Conservation (phyloP, 331 rosid species). For the Quercus lobata region DNA sequence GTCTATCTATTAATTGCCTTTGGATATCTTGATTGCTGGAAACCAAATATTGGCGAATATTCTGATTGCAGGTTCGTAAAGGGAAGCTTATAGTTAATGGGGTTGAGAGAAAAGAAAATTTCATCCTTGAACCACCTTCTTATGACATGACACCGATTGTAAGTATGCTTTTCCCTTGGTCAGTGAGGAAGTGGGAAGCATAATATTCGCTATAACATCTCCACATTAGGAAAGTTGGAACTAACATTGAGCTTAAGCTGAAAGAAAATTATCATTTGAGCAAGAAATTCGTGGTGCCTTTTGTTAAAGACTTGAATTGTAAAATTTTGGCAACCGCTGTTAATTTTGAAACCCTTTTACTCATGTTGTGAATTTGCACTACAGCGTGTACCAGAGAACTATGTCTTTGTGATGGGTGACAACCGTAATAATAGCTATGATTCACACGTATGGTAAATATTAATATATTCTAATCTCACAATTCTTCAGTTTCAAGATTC, state of each 20-base stretch:
- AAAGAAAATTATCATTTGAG: background rate
- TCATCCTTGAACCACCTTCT: constrained; percentile 70
- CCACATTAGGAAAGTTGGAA: background rate
- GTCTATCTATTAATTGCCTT: background rate
- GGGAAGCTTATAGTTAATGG: constrained; percentile 92
- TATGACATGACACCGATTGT: constrained; percentile 83
- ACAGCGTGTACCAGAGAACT: constrained; percentile 81
- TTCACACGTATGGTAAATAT: constrained; percentile 87
- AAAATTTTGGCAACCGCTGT: background rate
- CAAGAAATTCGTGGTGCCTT: background rate
- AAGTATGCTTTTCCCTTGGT: constrained; percentile 28
- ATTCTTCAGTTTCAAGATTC: background rate
- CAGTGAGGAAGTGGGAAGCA: background rate
- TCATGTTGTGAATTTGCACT: constrained; percentile 4
- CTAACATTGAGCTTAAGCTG: background rate
- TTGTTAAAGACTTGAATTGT: background rate
- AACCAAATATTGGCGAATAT: constrained; percentile 1
- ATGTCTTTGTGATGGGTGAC: constrained; percentile 97
- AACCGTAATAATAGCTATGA: constrained; percentile 98
- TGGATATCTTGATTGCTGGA: constrained; percentile 5
- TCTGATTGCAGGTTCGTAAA: constrained; percentile 65
- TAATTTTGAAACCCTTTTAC: background rate
- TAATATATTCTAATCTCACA: constrained; percentile 5
- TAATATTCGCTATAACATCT: background rate
- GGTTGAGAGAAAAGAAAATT: constrained; percentile 80